Evolutionary conservation across 768 basidiomycete species (phyloP).

Genomic region (Suillus weaverae): DNA sequence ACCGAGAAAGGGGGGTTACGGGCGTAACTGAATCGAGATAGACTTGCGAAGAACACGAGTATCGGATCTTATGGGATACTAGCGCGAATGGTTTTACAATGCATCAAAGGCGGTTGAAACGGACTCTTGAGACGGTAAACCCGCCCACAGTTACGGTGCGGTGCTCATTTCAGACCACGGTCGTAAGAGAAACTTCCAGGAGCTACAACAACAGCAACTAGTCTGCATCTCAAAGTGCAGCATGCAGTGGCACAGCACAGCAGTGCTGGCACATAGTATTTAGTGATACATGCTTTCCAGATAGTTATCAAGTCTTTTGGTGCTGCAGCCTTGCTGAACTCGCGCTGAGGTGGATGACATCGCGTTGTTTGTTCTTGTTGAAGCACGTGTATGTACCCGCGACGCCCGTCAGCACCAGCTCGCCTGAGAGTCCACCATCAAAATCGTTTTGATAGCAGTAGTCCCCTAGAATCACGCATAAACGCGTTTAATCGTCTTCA

Average conservation of each 20-base stretch:
- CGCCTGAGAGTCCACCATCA: constrained; percentile 19
- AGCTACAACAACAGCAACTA: not conserved
- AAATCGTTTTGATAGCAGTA: constrained; percentile 10
- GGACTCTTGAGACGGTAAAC: no score
- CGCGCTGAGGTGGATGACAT: constrained; percentile 1
- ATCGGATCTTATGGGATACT: not conserved
- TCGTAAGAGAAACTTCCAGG: not conserved
- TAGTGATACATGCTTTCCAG: not conserved
- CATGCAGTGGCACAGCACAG: not conserved
- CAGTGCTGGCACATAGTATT: not conserved
- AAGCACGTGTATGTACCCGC: constrained; percentile 34
- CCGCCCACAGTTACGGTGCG: not conserved
- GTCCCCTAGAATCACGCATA: constrained; percentile 8
- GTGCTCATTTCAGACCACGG: not conserved
- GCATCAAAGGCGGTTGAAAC: not conserved
- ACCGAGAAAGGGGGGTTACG: not conserved
- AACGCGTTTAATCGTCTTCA: constrained; percentile 12
- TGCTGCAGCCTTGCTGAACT: not conserved
- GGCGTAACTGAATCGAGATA: constrained; percentile 3
- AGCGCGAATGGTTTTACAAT: not conserved
- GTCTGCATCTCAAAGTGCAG: not conserved
- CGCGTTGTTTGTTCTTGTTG: constrained; percentile 44
- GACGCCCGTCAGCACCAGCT: constrained; percentile 11
- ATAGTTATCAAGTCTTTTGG: not conserved
- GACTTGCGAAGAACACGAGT: not conserved